Base-by-base conservation (phyloP, 2,329 filamentous ascomycete genomes). In the Byssothecium circinans region DNA sequence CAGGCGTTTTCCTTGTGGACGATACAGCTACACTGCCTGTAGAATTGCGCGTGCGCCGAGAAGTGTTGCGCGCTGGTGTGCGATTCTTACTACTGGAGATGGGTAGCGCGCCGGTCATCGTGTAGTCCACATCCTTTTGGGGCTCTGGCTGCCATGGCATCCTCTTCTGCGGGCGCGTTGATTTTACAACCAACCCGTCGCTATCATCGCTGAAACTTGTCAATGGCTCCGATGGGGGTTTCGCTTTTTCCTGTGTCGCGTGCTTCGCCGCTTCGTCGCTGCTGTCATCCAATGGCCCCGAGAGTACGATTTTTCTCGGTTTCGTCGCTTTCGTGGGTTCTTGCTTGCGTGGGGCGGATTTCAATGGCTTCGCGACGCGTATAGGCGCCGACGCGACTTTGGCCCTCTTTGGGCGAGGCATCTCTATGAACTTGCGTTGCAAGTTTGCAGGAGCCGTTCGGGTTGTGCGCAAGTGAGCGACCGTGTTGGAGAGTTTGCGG, bases 21-120 rank as follows among this genome's bases (percentile, higher is more conserved):
- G 59, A 60, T 30, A 34, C 41, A 30, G 43, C 53, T 18, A 55
- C 49, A 45, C 60, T 64, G 33, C 52, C 47, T 42, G 45, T 60
- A 8, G 59, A 57, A 36, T 50, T 34, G 11, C 55, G 53, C 22
- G 53, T 50, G 20, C 41, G 49, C 36, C 49, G 60, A 20, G 62
- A 54, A 23, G 45, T 43, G 22, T 56, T 57, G 14, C 56, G 52
- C 25, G 48, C 45, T 12, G 66, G 65, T 41, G 62, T 65, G 10
- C 45, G 55, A 42, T 45, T 43, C 40, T 58, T 62, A 19, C 25
- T 44, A 20, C 29, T 41, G 27, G 43, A 17, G 5, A 53, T 49
- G 20, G 64, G 68, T 18, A 72, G 60, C 34, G 61, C 70, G 36
- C 69, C 69, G 33, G 63, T 68, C 70, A 73, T 72, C 22, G 57